These are phyloP conservation scores for Chloris gayana DNA, from an alignment of 176 grass and related monocot genomes.

Conservation along the genomic window DNA sequence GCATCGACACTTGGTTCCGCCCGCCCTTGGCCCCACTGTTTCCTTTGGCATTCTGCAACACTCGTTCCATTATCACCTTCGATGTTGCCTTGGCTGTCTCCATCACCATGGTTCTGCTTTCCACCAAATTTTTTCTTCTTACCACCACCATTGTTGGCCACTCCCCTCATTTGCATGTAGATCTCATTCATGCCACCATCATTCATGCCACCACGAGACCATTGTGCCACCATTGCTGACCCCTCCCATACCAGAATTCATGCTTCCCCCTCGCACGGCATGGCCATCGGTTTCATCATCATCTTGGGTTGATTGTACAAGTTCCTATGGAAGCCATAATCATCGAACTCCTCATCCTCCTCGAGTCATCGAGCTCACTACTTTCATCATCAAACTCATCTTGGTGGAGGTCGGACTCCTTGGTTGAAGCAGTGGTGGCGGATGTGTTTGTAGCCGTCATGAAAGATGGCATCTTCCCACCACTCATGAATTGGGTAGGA, in stretches of 20 bases:
- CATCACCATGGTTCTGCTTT: constrained; percentile 6
- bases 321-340: too few species aligned
- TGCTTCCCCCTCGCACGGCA: constrained; percentile 33
- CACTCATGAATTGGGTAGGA: constrained; percentile 61
- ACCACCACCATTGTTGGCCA: constrained; percentile 35
- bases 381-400: constrained; percentile 40
- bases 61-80: constrained; percentile 39
- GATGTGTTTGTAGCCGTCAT: not conserved
- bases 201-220: constrained; percentile 22
- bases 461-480: constrained; percentile 55
- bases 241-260: constrained; percentile 46
- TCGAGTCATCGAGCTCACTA: constrained; percentile 51
- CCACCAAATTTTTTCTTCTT: constrained; percentile 59
- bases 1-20: not conserved
- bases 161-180: constrained; percentile 54
- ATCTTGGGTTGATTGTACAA: constrained; percentile 25
- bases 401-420: too few species aligned
- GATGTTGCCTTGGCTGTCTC: constrained; percentile 10
- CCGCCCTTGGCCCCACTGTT: constrained; percentile 37
- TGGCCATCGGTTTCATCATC: constrained; percentile 49
- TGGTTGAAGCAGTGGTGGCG: too few species aligned
- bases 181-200: constrained; percentile 32
- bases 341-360: constrained; percentile 41
- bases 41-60: constrained; percentile 46
- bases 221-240: constrained; percentile 27